These are phyloP conservation scores for Paracoccidioides lutzii DNA, from an alignment of 2,329 filamentous ascomycete genomes.

Conservation along the genomic window DNA sequence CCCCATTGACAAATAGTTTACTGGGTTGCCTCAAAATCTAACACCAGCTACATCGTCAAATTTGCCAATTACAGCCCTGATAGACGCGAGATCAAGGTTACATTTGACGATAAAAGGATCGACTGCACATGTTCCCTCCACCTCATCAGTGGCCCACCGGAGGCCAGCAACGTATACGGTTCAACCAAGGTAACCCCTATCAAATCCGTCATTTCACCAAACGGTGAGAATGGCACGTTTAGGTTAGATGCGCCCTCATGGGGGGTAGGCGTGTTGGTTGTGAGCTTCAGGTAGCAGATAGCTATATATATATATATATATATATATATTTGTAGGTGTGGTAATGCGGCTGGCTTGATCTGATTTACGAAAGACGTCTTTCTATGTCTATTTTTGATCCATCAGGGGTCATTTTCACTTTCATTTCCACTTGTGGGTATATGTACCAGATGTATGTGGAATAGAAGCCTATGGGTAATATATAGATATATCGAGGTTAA, in stretches of 20 bases:
- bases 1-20: conserved; percentile 15
- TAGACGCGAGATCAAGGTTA: conserved; percentile 16
- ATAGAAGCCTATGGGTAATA: too few relatives aligned
- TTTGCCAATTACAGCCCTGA: conserved; percentile 20
- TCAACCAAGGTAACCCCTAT: conserved; percentile 5
- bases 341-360: too few relatives aligned
- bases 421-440: too few relatives aligned
- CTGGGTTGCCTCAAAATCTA: conserved; percentile 21
- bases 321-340: too few relatives aligned
- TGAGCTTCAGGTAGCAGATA: background rate
- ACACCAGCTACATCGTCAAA: conserved; percentile 18
- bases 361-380: too few relatives aligned
- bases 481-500: too few relatives aligned
- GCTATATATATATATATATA: background rate
- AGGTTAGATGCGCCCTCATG: conserved; percentile 13
- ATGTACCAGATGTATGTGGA: too few relatives aligned
- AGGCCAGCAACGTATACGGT: background rate
- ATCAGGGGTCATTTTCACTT: too few relatives aligned
- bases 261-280: conserved; percentile 13
- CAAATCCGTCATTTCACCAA: conserved; percentile 8
- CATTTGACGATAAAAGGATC: conserved; percentile 12
- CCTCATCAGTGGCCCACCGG: background rate
- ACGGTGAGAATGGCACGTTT: conserved; percentile 9
- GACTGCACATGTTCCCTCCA: background rate
- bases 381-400: too few relatives aligned